Conservation (phyloP, 495 filamentous ascomycete species). For the Neurospora intermedia region DNA sequence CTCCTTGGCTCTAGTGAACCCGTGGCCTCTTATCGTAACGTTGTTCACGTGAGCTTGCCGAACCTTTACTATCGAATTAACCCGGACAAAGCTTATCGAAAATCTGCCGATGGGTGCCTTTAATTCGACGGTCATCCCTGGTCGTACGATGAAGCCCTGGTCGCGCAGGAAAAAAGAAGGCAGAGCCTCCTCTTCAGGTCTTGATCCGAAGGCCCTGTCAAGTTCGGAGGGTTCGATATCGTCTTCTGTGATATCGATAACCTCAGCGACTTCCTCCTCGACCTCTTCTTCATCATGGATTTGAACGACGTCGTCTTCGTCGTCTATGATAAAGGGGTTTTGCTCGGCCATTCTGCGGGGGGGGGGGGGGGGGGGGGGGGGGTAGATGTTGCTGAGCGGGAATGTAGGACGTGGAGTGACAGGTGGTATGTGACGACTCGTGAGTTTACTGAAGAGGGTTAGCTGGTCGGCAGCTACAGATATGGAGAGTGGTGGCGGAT, state of each 20-base stretch:
- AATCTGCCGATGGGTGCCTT: background rate
- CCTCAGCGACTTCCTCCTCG: background rate
- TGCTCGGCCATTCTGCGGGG: background rate
- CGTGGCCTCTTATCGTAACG: constrained; percentile 3
- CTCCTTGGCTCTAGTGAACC: background rate
- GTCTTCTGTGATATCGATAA: constrained; percentile 7
- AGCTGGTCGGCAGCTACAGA: background rate
- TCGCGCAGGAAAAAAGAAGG: background rate
- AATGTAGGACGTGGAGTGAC: too few relatives aligned
- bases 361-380: too few relatives aligned
- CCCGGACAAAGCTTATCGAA: constrained; percentile 2
- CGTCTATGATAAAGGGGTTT: background rate
- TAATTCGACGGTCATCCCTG: constrained; percentile 1
- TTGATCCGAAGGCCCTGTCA: background rate
- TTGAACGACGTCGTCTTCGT: background rate
- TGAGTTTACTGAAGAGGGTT: background rate
- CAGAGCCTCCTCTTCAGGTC: background rate
- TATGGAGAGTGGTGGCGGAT: background rate
- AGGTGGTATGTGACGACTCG: background rate
- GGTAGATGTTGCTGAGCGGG: too few relatives aligned
- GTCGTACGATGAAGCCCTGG: background rate
- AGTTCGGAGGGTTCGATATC: rapidly evolving
- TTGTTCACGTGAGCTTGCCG: background rate
- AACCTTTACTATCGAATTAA: background rate
- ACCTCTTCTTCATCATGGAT: background rate